Conservation (phyloP, 805 yeast genomes). For the Lipomyces sp. region DNA sequence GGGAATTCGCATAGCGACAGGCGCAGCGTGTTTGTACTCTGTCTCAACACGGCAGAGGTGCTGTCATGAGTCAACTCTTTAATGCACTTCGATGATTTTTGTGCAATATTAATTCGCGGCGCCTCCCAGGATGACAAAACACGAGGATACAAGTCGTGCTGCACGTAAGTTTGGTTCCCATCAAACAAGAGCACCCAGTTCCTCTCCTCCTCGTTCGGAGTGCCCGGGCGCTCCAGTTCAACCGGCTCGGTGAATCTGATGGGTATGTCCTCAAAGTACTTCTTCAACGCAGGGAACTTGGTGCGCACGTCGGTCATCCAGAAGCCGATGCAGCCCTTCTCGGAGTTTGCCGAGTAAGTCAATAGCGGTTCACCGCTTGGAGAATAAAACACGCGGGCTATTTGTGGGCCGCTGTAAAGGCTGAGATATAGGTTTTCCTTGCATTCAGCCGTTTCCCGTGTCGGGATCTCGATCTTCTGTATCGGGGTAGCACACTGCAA, state of each 20-base stretch:
- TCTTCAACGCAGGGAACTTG: slow-evolving; percentile 13
- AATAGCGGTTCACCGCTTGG: slow-evolving; percentile 25
- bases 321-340: slow-evolving; percentile 19
- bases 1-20: slow-evolving; percentile 28
- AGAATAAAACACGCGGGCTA: slow-evolving; percentile 22
- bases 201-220: slow-evolving; percentile 16
- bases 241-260: slow-evolving; percentile 11
- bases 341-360: slow-evolving; percentile 25
- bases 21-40: slow-evolving; percentile 25
- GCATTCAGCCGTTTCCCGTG: slow-evolving; percentile 19
- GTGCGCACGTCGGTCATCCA: slow-evolving; percentile 26
- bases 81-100: slow-evolving; percentile 22
- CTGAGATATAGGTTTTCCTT: slow-evolving; percentile 20
- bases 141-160: slow-evolving; percentile 25
- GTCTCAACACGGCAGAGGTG: slow-evolving; percentile 15
- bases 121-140: slow-evolving; percentile 18
- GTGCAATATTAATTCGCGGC: slow-evolving; percentile 26
- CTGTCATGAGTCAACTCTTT: slow-evolving; percentile 10
- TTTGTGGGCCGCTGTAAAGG: slow-evolving; percentile 25
- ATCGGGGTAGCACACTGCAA: slow-evolving; percentile 27
- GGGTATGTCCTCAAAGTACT: slow-evolving; percentile 19
- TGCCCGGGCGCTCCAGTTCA: slow-evolving; percentile 25
- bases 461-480: slow-evolving; percentile 8
- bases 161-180: slow-evolving; percentile 22
- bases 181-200: slow-evolving; percentile 26